Evolutionary conservation across 2,329 filamentous ascomycete species (phyloP).

Genomic region (Ophiostoma australiae): DNA sequence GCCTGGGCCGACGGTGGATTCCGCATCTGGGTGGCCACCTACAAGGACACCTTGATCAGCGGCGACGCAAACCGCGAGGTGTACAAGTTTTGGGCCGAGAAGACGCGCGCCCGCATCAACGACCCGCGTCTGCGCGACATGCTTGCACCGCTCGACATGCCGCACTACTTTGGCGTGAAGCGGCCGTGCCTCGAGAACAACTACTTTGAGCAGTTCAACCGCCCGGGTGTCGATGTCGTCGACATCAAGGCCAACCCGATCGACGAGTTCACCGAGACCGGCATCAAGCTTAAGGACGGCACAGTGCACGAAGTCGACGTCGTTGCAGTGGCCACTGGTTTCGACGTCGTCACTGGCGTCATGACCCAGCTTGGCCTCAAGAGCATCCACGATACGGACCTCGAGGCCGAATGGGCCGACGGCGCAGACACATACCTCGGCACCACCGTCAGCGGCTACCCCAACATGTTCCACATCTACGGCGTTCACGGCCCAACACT

Average conservation of each 20-base stretch:
- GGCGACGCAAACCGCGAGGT: constrained; percentile 47
- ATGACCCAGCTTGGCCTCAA: constrained; percentile 45
- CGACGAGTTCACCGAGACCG: constrained; percentile 39
- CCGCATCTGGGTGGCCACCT: constrained; percentile 49
- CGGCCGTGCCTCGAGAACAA: constrained; percentile 41
- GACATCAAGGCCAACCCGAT: constrained; percentile 41
- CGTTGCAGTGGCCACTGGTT: constrained; percentile 44
- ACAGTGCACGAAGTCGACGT: constrained; percentile 42
- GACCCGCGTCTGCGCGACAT: constrained; percentile 47
- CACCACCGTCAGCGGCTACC: constrained; percentile 41
- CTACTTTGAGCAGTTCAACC: constrained; percentile 48
- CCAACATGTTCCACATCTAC: constrained; percentile 52
- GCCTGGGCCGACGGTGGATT: constrained; percentile 52
- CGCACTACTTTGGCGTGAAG: constrained; percentile 52
- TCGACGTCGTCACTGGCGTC: constrained; percentile 36
- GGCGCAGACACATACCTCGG: constrained; percentile 45
- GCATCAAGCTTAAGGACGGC: constrained; percentile 40
- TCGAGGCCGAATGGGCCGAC: constrained; percentile 41
- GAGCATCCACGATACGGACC: constrained; percentile 37
- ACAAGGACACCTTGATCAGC: constrained; percentile 48
- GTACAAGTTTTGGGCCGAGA: constrained; percentile 53
- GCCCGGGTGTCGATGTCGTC: constrained; percentile 40
- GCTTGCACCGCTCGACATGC: constrained; percentile 48
- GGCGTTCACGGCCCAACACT: constrained; percentile 54
- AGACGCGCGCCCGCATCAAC: constrained; percentile 46